Percentiles rank a stretch among this genome's conserved stretches.
These are phyloP conservation scores for Hyphopichia buzzinii DNA, from an alignment of 1,139 yeast genomes.

Conservation along the genomic window DNA sequence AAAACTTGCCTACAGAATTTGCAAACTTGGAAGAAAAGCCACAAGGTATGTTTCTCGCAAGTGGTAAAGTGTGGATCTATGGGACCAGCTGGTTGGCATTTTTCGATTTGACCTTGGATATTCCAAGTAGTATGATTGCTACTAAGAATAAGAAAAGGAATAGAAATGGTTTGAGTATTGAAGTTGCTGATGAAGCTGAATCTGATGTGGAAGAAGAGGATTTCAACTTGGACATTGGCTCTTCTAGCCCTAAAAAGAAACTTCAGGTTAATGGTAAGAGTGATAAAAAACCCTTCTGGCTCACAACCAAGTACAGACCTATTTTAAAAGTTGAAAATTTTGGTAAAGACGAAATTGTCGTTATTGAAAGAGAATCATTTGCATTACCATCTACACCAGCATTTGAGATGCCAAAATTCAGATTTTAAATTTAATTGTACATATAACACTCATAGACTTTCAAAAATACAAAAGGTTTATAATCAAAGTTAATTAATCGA, in stretches of 20 bases:
- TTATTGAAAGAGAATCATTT: constrained; percentile 75
- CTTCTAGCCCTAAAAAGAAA: constrained; percentile 15
- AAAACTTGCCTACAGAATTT: constrained; percentile 68
- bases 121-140: constrained; percentile 41
- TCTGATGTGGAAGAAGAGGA: constrained; percentile 20
- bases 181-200: constrained; percentile 27
- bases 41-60: constrained; percentile 61
- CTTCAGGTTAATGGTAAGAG: constrained; percentile 7
- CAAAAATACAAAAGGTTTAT: not conserved
- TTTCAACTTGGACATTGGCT: constrained; percentile 19
- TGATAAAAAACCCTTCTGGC: constrained; percentile 56
- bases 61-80: constrained; percentile 67
- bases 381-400: constrained; percentile 66
- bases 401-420: constrained; percentile 68
- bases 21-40: constrained; percentile 64
- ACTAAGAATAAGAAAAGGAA: constrained; percentile 48
- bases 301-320: constrained; percentile 75
- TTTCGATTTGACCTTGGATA: constrained; percentile 63
- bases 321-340: constrained; percentile 61
- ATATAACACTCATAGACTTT: constrained; percentile 2
- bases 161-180: constrained; percentile 60
- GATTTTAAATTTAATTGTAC: constrained; percentile 28
- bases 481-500: constrained; percentile 11
- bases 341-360: constrained; percentile 58
- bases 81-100: constrained; percentile 84